Evolutionary conservation across 441 rosid species (phyloP), one percentile per base, ranked within the genome.

Genomic region (Erysimum cheiri): DNA sequence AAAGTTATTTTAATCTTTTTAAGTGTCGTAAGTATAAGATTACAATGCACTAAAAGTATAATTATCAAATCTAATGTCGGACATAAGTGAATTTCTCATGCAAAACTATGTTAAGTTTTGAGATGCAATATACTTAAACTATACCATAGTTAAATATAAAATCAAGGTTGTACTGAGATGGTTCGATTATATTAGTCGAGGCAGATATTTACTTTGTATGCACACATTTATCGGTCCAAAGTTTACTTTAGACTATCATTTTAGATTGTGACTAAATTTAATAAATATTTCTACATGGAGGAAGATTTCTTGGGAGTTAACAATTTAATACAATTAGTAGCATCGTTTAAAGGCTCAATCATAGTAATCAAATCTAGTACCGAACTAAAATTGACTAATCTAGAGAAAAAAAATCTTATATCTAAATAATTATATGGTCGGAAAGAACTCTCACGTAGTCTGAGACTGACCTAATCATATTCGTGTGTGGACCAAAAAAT

Each of bases 401-500:
- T 26, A 12, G 7, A 12, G 7, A 50, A 4, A 43, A 72, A 22
- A 54, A 39, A 32, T 12, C 50, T 53, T 33, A 39, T 13, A 31
- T 6, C n/a, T 33, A 54, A 61, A 28, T 60, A 50, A 61, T 68
- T 14, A 62, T 54, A 74, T 46, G 74, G 73, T 62, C 59, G 37
- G 60, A 29, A 39, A 55, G 11, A 37, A 37, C 2, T 55, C 43
- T 43, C 44, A 75, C 47, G 62, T 48, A 69, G 53, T 55, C 65
- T 19, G 33, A 31, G 33, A 31, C 6, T 65, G 24, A 40, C 60
- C 65, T 69, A 75, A 69, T 69, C 66, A 69, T 69, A 66, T 63
- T 54, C 67, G 39, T 48, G 48, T 63, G 74, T 75, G 78, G 74
- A 63, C 74, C 70, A 75, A 48, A 69, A 37, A 37, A 60, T 60